A percentile compares a stretch with the other conserved stretches of the same genome.
These are phyloP conservation scores for Auriscalpium vulgare DNA, from an alignment of 768 basidiomycete genomes.

Conservation along the genomic window DNA sequence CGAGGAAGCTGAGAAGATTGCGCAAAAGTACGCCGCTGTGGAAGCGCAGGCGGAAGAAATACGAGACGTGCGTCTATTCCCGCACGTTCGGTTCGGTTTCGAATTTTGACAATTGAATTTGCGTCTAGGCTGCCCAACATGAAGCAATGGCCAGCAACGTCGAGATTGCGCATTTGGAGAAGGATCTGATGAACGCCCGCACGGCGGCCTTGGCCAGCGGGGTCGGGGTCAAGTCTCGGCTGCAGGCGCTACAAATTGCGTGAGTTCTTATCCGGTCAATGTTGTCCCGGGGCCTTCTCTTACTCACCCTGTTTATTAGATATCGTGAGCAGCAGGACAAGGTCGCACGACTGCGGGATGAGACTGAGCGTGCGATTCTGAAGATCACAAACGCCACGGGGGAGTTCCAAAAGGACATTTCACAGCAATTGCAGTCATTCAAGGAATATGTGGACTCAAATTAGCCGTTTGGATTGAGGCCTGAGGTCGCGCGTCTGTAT, in stretches of 20 bases:
- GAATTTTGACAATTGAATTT: background rate
- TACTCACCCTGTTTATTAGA: conserved; percentile 28
- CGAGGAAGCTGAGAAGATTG: conserved; percentile 65
- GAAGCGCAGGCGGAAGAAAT: conserved; percentile 76
- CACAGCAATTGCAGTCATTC: conserved; percentile 59
- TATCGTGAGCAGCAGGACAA: conserved; percentile 77
- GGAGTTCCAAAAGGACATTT: conserved; percentile 73
- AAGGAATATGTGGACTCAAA: conserved; percentile 59
- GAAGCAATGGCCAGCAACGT: conserved; percentile 60
- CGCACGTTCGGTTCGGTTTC: background rate
- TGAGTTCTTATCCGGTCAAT: conserved; percentile 27
- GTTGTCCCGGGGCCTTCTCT: conserved; percentile 1
- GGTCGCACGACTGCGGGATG: conserved; percentile 65
- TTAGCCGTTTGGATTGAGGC: conserved; percentile 12
- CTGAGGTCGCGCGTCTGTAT: background rate
- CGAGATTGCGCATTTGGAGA: conserved; percentile 61
- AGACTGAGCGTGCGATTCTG: conserved; percentile 71
- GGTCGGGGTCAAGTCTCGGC: conserved; percentile 72
- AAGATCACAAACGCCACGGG: conserved; percentile 83
- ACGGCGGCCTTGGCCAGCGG: conserved; percentile 73
- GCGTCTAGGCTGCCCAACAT: conserved; percentile 60
- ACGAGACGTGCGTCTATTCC: conserved; percentile 52
- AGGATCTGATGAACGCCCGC: conserved; percentile 65
- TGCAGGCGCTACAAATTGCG: conserved; percentile 75
- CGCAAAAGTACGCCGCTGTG: conserved; percentile 61